Evolutionary conservation across 2,329 filamentous ascomycete genomes (phyloP).

Genomic region (Colletotrichum cordylinicola): DNA sequence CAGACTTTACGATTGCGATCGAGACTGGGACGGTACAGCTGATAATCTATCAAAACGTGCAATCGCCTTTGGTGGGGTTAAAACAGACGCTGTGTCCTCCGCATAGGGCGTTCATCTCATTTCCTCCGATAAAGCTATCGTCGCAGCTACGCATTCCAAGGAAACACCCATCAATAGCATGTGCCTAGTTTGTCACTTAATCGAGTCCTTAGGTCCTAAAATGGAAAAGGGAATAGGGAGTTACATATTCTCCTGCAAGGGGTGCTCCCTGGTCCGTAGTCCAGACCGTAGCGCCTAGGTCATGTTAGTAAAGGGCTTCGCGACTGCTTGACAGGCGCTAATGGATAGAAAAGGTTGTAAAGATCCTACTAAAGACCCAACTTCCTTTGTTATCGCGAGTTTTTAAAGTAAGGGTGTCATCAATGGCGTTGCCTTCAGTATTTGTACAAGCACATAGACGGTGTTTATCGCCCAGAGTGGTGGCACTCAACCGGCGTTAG

Average conservation of each 20-base stretch:
- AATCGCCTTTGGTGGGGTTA: background rate
- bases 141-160: background rate
- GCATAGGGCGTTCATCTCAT: background rate
- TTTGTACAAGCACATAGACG: background rate
- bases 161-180: background rate
- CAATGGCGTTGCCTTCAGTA: background rate
- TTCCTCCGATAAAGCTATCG: background rate
- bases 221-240: too few relatives aligned
- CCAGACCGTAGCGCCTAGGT: background rate
- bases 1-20: too few relatives aligned
- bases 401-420: background rate
- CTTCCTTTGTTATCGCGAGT: background rate
- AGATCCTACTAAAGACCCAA: background rate
- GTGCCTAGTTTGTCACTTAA: background rate
- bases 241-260: background rate
- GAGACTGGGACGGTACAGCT: background rate
- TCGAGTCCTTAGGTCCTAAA: background rate
- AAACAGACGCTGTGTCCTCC: background rate
- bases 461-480: background rate
- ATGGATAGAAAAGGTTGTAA: background rate
- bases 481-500: background rate
- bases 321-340: background rate
- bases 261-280: background rate
- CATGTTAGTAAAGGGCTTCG: background rate
- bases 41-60: background rate